These are phyloP conservation scores for Trichoderma cornu-damae DNA, from an alignment of 2,329 filamentous ascomycete species.

Conservation along the genomic window DNA sequence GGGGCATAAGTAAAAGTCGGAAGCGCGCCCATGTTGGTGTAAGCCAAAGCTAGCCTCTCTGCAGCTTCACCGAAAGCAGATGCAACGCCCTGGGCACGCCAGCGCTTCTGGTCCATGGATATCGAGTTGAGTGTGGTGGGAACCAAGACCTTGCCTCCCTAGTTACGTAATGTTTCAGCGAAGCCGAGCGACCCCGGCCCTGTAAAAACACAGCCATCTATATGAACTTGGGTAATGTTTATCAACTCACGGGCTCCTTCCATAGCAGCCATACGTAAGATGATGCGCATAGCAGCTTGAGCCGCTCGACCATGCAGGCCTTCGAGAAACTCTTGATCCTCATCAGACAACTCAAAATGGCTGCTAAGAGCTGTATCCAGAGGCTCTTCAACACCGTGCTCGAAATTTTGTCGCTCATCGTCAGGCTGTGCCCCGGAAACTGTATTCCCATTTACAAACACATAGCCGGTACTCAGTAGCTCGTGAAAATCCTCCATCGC, in stretches of 20 bases:
- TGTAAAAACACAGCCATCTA: constrained; percentile 41
- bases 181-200: constrained; percentile 36
- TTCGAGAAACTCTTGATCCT: constrained; percentile 27
- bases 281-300: constrained; percentile 35
- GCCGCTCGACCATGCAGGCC: constrained; percentile 33
- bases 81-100: constrained; percentile 36
- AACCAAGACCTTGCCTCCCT: constrained; percentile 34
- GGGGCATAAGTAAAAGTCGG: constrained; percentile 43
- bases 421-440: neutral
- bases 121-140: constrained; percentile 41
- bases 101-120: constrained; percentile 39
- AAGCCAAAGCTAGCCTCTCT: constrained; percentile 33
- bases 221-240: constrained; percentile 37
- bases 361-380: neutral
- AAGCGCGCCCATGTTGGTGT: constrained; percentile 37
- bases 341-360: constrained; percentile 8
- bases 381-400: neutral
- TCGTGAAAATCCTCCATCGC: constrained; percentile 19
- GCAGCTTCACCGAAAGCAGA: constrained; percentile 28
- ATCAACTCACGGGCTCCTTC: constrained; percentile 33
- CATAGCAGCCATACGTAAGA: constrained; percentile 35
- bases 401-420: neutral
- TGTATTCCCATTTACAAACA: neutral
- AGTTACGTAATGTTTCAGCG: constrained; percentile 31
- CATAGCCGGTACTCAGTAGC: neutral